These are phyloP conservation scores for Mycosphaerella sp. DNA, from an alignment of 2,329 filamentous ascomycete genomes.

Conservation along the genomic window DNA sequence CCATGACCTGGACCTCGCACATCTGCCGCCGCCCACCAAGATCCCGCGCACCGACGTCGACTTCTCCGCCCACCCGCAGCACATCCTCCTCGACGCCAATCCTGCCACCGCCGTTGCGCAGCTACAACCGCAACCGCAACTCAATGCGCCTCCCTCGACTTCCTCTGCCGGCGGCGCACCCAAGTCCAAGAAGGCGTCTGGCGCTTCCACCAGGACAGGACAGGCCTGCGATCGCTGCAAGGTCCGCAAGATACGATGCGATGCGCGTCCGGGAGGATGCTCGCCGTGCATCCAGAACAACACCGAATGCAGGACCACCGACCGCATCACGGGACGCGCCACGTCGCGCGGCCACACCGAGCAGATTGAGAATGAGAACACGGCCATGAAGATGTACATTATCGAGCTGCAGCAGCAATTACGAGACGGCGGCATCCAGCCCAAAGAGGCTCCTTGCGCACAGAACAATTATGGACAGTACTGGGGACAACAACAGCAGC, in stretches of 20 bases:
- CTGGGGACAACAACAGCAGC: neutral
- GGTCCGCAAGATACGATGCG: constrained; percentile 83
- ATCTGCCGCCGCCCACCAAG: constrained; percentile 3
- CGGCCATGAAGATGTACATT: constrained; percentile 60
- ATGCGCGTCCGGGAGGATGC: constrained; percentile 72
- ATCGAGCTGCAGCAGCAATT: constrained; percentile 63
- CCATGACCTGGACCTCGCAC: neutral
- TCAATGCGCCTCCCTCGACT: neutral
- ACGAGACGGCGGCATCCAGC: constrained; percentile 54
- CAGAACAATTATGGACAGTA: constrained; percentile 10
- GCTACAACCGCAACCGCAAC: too few species aligned
- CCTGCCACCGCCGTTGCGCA: neutral
- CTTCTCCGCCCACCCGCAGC: constrained; percentile 1
- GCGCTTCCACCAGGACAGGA: constrained; percentile 59
- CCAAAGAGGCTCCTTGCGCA: constrained; percentile 26
- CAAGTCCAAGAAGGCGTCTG: constrained; percentile 39
- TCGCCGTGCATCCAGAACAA: constrained; percentile 72
- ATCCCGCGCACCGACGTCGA: constrained; percentile 8
- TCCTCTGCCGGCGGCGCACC: neutral
- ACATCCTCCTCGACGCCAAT: neutral
- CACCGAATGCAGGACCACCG: constrained; percentile 75
- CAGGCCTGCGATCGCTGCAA: constrained; percentile 89
- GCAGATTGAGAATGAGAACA: constrained; percentile 66
- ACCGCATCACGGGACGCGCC: constrained; percentile 76
- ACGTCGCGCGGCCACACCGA: constrained; percentile 73